A percentile compares a stretch with the other conserved stretches of the same genome.
Evolutionary conservation across 192 early-diverging fungal species (phyloP).

Genomic region (Mortierella claussenii): DNA sequence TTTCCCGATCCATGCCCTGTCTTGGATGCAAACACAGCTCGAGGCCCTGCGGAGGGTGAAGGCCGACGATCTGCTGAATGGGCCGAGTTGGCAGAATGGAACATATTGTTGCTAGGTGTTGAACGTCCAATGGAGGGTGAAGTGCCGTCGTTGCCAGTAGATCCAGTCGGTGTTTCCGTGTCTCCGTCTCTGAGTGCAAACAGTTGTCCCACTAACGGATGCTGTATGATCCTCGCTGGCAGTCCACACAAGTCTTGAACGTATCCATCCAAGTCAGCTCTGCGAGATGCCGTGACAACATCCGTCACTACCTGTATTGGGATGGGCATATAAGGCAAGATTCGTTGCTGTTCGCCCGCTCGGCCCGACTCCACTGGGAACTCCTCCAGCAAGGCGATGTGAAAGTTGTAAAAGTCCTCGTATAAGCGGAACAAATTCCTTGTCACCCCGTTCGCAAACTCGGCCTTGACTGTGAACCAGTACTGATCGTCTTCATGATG

Average conservation of each 20-base stretch:
- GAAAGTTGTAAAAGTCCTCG: slow-evolving; percentile 85
- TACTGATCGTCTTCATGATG: slow-evolving; percentile 77
- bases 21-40: slow-evolving; percentile 17
- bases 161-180: slow-evolving; percentile 54
- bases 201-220: slow-evolving; percentile 57
- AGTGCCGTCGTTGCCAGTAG: slow-evolving; percentile 5
- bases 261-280: slow-evolving; percentile 73
- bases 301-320: slow-evolving; percentile 73
- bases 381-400: slow-evolving; percentile 71
- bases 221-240: slow-evolving; percentile 65
- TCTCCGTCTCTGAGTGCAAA: slow-evolving; percentile 69
- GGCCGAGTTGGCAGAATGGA: slow-evolving; percentile 18
- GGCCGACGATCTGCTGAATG: slow-evolving; percentile 17
- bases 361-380: slow-evolving; percentile 75
- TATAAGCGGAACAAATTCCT: slow-evolving; percentile 77
- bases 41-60: slow-evolving; percentile 48
- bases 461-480: slow-evolving; percentile 73
- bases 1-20: slow-evolving; percentile 10
- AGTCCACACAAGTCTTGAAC: slow-evolving; percentile 69
- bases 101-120: slow-evolving; percentile 39
- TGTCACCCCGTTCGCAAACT: slow-evolving; percentile 61
- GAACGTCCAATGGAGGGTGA: slow-evolving; percentile 22
- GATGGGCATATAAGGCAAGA: slow-evolving; percentile 74
- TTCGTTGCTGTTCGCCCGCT: slow-evolving; percentile 59
- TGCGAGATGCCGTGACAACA: slow-evolving; percentile 70